A percentile compares a stretch with the other conserved stretches of the same genome.
Conservation (phyloP, 768 basidiomycete species). For the Imleria badia region DNA sequence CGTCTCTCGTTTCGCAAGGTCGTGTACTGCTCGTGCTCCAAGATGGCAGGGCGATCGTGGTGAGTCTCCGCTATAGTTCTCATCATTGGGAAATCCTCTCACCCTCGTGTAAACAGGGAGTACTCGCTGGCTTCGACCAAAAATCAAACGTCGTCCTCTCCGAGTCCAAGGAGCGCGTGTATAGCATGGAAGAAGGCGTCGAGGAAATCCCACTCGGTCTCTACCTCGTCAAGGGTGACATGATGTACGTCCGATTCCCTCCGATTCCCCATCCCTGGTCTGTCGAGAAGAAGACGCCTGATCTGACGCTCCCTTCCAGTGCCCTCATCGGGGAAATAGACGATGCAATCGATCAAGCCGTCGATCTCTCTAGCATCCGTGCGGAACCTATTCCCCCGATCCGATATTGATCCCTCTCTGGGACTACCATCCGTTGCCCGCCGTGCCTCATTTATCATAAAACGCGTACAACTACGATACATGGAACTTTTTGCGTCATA, state of each 20-base stretch:
- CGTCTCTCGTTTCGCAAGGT: slow-evolving; percentile 41
- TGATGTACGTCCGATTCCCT: slow-evolving; percentile 70
- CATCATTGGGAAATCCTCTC: too few species aligned
- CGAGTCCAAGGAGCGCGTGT: slow-evolving; percentile 91
- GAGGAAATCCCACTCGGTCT: slow-evolving; percentile 93
- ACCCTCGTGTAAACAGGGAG: slow-evolving; percentile 55
- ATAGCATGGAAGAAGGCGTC: slow-evolving; percentile 86
- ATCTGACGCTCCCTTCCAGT: slow-evolving; percentile 34
- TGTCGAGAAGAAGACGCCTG: neutral
- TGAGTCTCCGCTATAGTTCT: slow-evolving; percentile 37
- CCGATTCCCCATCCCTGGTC: neutral
- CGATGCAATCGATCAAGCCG: slow-evolving; percentile 71
- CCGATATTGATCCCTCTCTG: slow-evolving; percentile 50
- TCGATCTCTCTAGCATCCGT: slow-evolving; percentile 73
- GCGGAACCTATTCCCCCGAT: slow-evolving; percentile 88
- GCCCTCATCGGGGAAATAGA: slow-evolving; percentile 86
- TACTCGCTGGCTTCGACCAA: slow-evolving; percentile 90
- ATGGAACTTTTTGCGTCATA: neutral
- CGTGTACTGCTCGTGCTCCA: slow-evolving; percentile 93
- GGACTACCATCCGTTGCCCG: neutral
- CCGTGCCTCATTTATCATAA: neutral
- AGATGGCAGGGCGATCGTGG: slow-evolving; percentile 94
- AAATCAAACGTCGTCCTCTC: slow-evolving; percentile 96
- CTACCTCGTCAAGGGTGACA: slow-evolving; percentile 97
- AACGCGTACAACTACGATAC: neutral